A percentile compares a stretch with the other conserved stretches of the same genome.
These are phyloP conservation scores for Ecytonucleospora hepatopenaei DNA, from an alignment of 371 early-diverging fungal genomes.

Conservation along the genomic window DNA sequence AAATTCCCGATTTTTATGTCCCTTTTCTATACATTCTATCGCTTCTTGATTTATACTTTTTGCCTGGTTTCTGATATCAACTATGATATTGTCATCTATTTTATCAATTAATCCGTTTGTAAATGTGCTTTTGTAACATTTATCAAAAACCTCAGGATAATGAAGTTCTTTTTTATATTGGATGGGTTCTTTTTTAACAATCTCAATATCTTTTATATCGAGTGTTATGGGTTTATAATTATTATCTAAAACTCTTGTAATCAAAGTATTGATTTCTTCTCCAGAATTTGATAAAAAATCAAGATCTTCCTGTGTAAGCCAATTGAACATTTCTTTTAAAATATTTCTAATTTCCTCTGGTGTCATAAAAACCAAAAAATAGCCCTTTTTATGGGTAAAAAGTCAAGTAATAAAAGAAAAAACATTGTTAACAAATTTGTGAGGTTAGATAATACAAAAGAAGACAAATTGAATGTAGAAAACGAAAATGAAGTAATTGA, in stretches of 20 bases:
- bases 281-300: not conserved
- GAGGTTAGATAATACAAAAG: too few relatives aligned
- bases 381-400: not conserved
- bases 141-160: slow-evolving; percentile 27
- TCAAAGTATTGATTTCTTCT: slow-evolving; percentile 18
- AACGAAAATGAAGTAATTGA: too few relatives aligned
- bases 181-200: not conserved
- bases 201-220: slow-evolving; percentile 7
- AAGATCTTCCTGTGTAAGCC: slow-evolving; percentile 1
- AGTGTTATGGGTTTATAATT: slow-evolving; percentile 15
- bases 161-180: not conserved
- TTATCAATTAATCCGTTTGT: not conserved
- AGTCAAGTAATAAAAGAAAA: not conserved
- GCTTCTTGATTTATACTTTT: not conserved
- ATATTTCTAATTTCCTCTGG: not conserved
- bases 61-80: not conserved
- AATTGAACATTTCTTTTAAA: slow-evolving; percentile 24
- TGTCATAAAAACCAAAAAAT: not conserved
- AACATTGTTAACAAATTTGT: too few relatives aligned
- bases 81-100: too few relatives aligned
- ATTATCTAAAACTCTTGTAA: slow-evolving; percentile 29
- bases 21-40: not conserved
- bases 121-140: not conserved
- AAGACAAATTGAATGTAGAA: too few relatives aligned
- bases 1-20: too few relatives aligned